Base-by-base conservation (phyloP, 2,329 filamentous ascomycete genomes). In the Lachnellula occidentalis region DNA sequence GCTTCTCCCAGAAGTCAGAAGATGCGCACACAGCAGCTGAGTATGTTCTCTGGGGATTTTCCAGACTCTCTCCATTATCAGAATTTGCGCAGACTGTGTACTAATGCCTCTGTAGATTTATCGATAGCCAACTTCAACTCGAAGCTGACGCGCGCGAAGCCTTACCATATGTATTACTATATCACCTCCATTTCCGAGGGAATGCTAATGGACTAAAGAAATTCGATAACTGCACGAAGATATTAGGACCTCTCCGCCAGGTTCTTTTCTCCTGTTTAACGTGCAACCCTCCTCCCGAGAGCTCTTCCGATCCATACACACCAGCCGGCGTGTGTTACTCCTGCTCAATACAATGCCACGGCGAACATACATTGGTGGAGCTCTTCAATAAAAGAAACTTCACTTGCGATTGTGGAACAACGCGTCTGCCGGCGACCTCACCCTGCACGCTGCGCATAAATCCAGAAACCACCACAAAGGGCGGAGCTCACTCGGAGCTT, bases 341-440 rank as follows among this genome's bases (percentile, higher is more conserved):
- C 21, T 99, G 94, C 74, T 96, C 92, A 6, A 90, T 99, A 56
- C 88, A 92, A 64, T 99, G 94, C 69, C 94, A 99, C 67, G 92
- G 94, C 62, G 92, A 97, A 67, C 94, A 99, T 70, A 88, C 81
- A 1, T 83, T 99, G 24, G 94, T 97, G 48, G 94, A 99, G 73
- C 87, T 99, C 19, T 99, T 99, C 74, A 87, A 83, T 69, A 97
- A 96, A 75, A 86, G 95, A 66, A 86, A 96, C 72, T 97, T 99
- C 67, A 89, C 89, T 41, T 99, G 94, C 74, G 94, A 99, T 71
- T 99, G 94, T 66, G 94, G 94, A 24, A 96, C 92, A 0, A 90
- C 86, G 45, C 85, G 92, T 50, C 78, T 95, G 24, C 67, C 66
- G 17, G 74, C 79, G 1, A 83, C 79, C 3, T 85, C 81, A 51